Evolutionary conservation across 2,329 filamentous ascomycete genomes (phyloP).

Genomic region (Chaetothyriales sp.): DNA sequence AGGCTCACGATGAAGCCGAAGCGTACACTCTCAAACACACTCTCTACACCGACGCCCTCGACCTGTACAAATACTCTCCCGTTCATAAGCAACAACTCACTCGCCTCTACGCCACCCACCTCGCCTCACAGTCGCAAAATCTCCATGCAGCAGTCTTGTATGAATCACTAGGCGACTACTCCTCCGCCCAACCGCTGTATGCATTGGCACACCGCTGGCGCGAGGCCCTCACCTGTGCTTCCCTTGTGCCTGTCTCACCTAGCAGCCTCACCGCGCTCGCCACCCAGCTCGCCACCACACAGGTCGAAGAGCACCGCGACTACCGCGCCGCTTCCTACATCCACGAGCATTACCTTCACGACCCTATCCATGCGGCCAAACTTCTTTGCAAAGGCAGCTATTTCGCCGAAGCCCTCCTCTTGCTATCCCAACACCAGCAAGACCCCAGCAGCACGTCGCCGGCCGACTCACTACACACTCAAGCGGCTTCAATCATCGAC

Average conservation of each 20-base stretch:
- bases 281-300: conserved; percentile 57
- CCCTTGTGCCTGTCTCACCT: conserved; percentile 47
- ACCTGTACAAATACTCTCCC: conserved; percentile 69
- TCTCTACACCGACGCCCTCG: conserved; percentile 63
- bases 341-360: conserved; percentile 63
- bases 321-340: conserved; percentile 66
- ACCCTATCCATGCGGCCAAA: conserved; percentile 54
- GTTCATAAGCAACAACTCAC: conserved; percentile 54
- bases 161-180: conserved; percentile 65
- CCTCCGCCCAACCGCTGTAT: conserved; percentile 66
- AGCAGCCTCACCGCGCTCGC: conserved; percentile 53
- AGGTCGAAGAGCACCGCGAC: conserved; percentile 66
- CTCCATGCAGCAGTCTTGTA: conserved; percentile 79
- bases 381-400: conserved; percentile 73
- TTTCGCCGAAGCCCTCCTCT: conserved; percentile 72
- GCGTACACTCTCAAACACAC: conserved; percentile 63
- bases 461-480: neutral
- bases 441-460: conserved; percentile 46
- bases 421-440: conserved; percentile 27
- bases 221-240: conserved; percentile 69
- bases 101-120: conserved; percentile 60
- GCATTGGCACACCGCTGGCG: conserved; percentile 77
- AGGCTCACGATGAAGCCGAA: conserved; percentile 62
- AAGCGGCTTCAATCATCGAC: conserved; percentile 47
- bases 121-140: conserved; percentile 60